Evolutionary conservation across 164 flowering plant genomes (phyloP).

Genomic region (Umbellularia californica): DNA sequence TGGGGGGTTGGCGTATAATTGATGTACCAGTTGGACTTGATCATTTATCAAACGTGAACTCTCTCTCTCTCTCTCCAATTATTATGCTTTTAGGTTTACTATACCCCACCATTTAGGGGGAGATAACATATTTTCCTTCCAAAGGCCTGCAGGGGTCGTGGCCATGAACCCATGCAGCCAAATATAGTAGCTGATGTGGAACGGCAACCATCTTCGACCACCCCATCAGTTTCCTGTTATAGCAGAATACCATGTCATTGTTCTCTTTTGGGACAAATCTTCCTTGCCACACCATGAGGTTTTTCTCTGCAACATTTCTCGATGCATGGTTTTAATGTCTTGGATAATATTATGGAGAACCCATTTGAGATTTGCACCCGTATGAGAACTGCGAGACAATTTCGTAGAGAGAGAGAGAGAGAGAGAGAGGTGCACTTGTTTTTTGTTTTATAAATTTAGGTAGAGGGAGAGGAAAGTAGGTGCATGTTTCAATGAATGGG

Average conservation of each 20-base stretch:
- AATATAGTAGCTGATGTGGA: neutral
- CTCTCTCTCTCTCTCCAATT: too few species aligned
- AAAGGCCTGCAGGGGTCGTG: neutral
- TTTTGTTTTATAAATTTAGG: too few species aligned
- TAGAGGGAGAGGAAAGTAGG: too few species aligned
- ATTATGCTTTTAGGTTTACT: too few species aligned
- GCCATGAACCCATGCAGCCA: neutral
- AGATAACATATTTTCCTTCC: neutral
- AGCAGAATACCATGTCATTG: neutral
- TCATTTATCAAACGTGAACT: too few species aligned
- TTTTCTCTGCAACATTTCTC: conserved; percentile 14
- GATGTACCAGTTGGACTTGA: too few species aligned
- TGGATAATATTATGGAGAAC: neutral
- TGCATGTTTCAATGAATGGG: too few species aligned
- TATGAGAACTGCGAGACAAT: too few species aligned
- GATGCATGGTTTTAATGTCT: neutral
- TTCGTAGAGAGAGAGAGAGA: too few species aligned
- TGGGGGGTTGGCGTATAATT: too few species aligned
- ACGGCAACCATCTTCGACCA: conserved; percentile 1
- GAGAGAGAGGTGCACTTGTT: too few species aligned
- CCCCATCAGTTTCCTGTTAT: neutral
- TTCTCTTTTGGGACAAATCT: conserved; percentile 9
- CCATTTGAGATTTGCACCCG: neutral
- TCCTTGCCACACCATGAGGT: conserved; percentile 7
- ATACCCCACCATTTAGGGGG: too few species aligned